A percentile compares a stretch with the other conserved stretches of the same genome.
phyloP scores from a whole-genome alignment of 2,329 filamentous ascomycete species.

The Botryotinia calthae region DNA sequence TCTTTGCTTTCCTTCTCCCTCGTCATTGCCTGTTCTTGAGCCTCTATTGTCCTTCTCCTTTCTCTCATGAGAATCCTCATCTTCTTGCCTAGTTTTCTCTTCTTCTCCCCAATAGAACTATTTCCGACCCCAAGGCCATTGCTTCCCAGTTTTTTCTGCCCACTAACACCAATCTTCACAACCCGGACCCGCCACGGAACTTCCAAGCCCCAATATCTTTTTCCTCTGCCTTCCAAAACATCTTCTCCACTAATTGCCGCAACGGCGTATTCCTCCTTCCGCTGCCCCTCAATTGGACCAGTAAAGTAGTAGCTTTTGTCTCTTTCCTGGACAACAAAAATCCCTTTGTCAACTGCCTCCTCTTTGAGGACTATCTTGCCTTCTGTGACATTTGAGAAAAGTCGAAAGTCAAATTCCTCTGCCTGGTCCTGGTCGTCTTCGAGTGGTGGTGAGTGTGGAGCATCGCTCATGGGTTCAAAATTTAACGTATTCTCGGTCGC shows the following conservation, averaged over 20 bases:
- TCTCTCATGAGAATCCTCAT: constrained; percentile 50
- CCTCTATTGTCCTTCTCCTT: constrained; percentile 43
- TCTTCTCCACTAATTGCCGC: constrained; percentile 54
- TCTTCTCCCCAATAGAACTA: constrained; percentile 32
- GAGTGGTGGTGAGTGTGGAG: not conserved
- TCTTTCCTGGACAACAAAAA: constrained; percentile 43
- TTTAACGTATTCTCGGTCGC: not conserved
- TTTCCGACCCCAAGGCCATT: constrained; percentile 19
- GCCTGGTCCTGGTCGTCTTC: constrained; percentile 28
- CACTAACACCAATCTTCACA: constrained; percentile 39
- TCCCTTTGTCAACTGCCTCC: constrained; percentile 43
- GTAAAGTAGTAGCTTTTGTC: constrained; percentile 52
- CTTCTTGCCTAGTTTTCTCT: constrained; percentile 57
- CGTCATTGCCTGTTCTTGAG: constrained; percentile 39
- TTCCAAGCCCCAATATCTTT: constrained; percentile 56
- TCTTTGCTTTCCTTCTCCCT: constrained; percentile 50
- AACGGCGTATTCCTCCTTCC: constrained; percentile 43
- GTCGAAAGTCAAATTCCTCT: constrained; percentile 53
- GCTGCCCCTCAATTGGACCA: constrained; percentile 40
- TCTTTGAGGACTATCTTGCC: constrained; percentile 50
- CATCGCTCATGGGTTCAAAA: constrained; percentile 33
- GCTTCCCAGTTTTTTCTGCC: constrained; percentile 33
- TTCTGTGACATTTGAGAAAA: constrained; percentile 46
- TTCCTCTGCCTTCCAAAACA: constrained; percentile 45
- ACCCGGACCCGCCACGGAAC: constrained; percentile 57